Evolutionary conservation across 495 filamentous ascomycete species (phyloP).

Genomic region (Acidomyces sp.): DNA sequence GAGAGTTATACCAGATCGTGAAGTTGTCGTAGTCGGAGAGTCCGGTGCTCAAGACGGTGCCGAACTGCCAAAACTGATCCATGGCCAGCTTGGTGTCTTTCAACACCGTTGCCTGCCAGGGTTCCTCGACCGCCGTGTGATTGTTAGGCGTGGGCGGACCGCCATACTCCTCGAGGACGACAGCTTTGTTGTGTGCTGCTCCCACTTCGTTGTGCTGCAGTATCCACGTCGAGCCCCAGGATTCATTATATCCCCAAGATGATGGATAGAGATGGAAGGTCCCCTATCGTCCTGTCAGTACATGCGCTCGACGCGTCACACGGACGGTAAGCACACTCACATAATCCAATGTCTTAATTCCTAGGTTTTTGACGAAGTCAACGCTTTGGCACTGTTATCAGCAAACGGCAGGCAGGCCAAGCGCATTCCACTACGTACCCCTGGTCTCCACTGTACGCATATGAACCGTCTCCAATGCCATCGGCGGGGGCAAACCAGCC

Average conservation of each 20-base stretch:
- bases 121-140: constrained; percentile 12
- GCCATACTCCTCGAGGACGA: constrained; percentile 19
- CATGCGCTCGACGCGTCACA: constrained; percentile 3
- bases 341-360: constrained; percentile 17
- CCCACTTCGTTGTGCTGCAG: constrained; percentile 14
- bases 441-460: constrained; percentile 1
- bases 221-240: constrained; percentile 17
- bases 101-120: constrained; percentile 21
- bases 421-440: background rate
- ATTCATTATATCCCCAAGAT: constrained; percentile 17
- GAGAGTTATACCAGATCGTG: constrained; percentile 19
- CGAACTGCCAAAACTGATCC: constrained; percentile 29
- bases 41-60: constrained; percentile 12
- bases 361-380: constrained; percentile 16
- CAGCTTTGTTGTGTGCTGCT: constrained; percentile 7
- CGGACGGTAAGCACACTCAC: constrained; percentile 13
- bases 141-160: constrained; percentile 9
- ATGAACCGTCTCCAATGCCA: constrained; percentile 6
- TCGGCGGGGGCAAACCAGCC: constrained; percentile 8
- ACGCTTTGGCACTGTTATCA: constrained; percentile 3
- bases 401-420: background rate
- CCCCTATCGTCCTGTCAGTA: constrained; percentile 12
- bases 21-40: constrained; percentile 15
- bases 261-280: constrained; percentile 22
- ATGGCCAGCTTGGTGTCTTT: constrained; percentile 19